phyloP scores from a whole-genome alignment of 1,284 basidiomycete genomes.

The Fomes fomentarius region DNA sequence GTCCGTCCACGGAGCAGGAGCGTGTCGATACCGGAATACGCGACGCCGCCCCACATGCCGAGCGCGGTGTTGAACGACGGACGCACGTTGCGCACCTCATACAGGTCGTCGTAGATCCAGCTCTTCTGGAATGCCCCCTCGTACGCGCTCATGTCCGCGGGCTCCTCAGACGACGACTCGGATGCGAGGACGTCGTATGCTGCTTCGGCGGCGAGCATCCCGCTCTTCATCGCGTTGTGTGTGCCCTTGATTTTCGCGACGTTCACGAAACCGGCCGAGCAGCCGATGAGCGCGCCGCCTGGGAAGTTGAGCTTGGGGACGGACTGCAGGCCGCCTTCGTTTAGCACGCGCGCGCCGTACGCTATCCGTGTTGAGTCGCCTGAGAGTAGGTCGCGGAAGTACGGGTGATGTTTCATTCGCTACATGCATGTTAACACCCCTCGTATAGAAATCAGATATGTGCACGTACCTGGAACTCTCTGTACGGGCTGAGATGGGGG shows the following conservation, averaged over 20 bases:
- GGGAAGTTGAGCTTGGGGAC: conserved; percentile 94
- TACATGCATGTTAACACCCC: conserved; percentile 36
- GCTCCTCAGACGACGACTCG: conserved; percentile 33
- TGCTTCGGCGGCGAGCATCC: conserved; percentile 94
- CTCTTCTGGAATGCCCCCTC: conserved; percentile 75
- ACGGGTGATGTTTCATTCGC: conserved; percentile 98
- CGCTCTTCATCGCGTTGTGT: conserved; percentile 99
- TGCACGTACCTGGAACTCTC: conserved; percentile 84
- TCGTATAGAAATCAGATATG: background rate
- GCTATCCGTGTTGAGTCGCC: conserved; percentile 79
- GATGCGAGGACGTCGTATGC: conserved; percentile 67
- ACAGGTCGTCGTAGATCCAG: conserved; percentile 89
- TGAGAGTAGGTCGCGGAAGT: conserved; percentile 82
- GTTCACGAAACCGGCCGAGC: conserved; percentile 96
- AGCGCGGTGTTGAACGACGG: conserved; percentile 89
- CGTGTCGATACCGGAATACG: conserved; percentile 90
- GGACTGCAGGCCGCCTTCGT: conserved; percentile 95
- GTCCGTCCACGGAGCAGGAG: conserved; percentile 85
- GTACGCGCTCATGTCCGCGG: conserved; percentile 80
- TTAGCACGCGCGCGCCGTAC: conserved; percentile 91
- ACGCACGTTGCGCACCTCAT: conserved; percentile 92
- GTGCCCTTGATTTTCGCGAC: conserved; percentile 99
- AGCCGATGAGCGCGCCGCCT: conserved; percentile 94
- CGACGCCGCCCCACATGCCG: conserved; percentile 88
- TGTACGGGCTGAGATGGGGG: conserved; percentile 92